Percentiles rank a stretch among this genome's conserved stretches.
Conservation (phyloP, 2,329 filamentous ascomycete species). For the Sporothrix dimorphospora region DNA sequence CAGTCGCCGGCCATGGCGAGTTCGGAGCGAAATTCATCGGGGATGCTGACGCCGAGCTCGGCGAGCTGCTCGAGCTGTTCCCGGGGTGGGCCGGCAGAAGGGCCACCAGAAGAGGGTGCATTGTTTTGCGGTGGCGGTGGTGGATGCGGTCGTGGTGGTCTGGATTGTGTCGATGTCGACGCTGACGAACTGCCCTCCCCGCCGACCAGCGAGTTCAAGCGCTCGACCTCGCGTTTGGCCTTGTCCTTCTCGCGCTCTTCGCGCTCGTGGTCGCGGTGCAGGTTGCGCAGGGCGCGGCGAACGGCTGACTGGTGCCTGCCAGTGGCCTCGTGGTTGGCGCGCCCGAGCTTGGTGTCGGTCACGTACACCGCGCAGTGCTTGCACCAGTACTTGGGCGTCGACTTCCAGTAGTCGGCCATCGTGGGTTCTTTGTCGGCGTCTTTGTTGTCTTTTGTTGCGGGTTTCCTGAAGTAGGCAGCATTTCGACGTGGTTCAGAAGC, state of each 20-base stretch:
- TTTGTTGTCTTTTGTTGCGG: not conserved
- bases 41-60: slow-evolving; percentile 82
- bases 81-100: slow-evolving; percentile 57
- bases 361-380: slow-evolving; percentile 93
- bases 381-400: slow-evolving; percentile 96
- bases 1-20: slow-evolving; percentile 91
- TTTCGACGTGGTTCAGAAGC: not conserved
- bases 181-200: slow-evolving; percentile 37
- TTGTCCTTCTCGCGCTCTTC: slow-evolving; percentile 80
- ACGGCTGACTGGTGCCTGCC: slow-evolving; percentile 81
- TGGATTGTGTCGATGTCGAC: not conserved
- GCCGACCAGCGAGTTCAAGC: slow-evolving; percentile 76
- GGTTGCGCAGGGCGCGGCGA: slow-evolving; percentile 85
- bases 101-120: slow-evolving; percentile 38
- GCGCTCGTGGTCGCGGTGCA: slow-evolving; percentile 82
- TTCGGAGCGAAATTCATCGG: slow-evolving; percentile 74
- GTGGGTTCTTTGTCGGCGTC: not conserved
- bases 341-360: slow-evolving; percentile 89
- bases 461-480: not conserved
- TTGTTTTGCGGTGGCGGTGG: not conserved
- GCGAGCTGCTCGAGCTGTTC: slow-evolving; percentile 85
- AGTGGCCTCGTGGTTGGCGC: slow-evolving; percentile 85
- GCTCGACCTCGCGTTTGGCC: slow-evolving; percentile 81
- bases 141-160: not conserved
- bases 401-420: slow-evolving; percentile 99